Evolutionary conservation across 805 yeast genomes (phyloP).

Genomic region (Saccharomycopsis capsularis): DNA sequence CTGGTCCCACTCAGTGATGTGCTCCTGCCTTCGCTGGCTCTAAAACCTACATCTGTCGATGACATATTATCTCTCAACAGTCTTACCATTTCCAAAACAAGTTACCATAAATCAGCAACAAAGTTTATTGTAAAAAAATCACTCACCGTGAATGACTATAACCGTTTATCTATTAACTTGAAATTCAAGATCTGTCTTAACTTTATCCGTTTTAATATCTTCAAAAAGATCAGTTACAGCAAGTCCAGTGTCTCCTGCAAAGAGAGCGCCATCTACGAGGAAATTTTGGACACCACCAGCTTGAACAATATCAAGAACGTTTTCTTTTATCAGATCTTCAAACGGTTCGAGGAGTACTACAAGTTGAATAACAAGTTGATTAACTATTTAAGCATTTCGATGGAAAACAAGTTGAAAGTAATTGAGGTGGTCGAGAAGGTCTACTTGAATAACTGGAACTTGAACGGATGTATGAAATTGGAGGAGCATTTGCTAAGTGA

Average conservation of each 20-base stretch:
- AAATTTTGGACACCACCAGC: background rate
- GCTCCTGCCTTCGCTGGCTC: no score
- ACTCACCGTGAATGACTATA: conserved; percentile 12
- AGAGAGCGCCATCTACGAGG: background rate
- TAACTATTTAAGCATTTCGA: background rate
- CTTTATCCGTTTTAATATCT: conserved; percentile 13
- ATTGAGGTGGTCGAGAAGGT: conserved; percentile 18
- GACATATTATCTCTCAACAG: background rate
- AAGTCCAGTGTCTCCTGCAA: background rate
- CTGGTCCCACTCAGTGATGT: no score
- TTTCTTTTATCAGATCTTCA: conserved; percentile 17
- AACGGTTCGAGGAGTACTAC: conserved; percentile 15
- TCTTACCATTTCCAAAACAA: background rate
- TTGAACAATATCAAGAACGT: conserved; percentile 7
- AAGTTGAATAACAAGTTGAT: conserved; percentile 4
- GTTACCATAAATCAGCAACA: background rate
- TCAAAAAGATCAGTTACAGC: background rate
- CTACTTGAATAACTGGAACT: conserved; percentile 13
- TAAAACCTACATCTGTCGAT: background rate
- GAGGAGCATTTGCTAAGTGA: conserved; percentile 4
- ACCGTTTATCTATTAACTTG: conserved; percentile 9
- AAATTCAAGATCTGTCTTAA: conserved; percentile 20
- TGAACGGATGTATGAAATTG: conserved; percentile 4
- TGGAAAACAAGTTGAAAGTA: conserved; percentile 8
- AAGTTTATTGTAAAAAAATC: conserved; percentile 1